These are phyloP conservation scores for Leccinum uliginosum DNA, from an alignment of 768 basidiomycete species.

Conservation along the genomic window DNA sequence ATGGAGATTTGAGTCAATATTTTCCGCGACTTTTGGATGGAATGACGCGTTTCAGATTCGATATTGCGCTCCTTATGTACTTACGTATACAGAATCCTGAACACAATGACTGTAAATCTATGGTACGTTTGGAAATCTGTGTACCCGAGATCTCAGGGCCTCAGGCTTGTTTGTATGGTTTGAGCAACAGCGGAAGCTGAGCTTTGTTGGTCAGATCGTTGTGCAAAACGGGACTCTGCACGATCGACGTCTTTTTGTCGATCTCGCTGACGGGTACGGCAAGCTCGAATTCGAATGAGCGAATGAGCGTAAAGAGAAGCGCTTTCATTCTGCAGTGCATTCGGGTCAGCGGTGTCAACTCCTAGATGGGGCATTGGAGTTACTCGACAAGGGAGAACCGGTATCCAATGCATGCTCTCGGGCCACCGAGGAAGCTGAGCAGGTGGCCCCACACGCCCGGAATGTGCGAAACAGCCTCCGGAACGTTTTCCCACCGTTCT, in stretches of 20 bases:
- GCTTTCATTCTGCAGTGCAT: not conserved
- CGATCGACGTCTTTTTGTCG: conserved; percentile 23
- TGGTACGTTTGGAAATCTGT: not conserved
- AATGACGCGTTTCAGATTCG: too few relatives aligned
- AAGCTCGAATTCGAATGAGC: conserved; percentile 49
- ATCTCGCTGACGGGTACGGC: conserved; percentile 47
- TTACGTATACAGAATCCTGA: not conserved
- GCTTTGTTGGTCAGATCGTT: conserved; percentile 36
- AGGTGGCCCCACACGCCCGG: conserved; percentile 62
- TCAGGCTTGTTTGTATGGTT: not conserved
- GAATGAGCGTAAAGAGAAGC: conserved; percentile 31
- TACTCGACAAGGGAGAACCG: conserved; percentile 60
- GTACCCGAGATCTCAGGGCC: not conserved
- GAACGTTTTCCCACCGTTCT: conserved; percentile 51
- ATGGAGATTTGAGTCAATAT: too few relatives aligned
- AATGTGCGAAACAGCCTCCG: conserved; percentile 39
- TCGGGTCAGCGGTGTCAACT: not conserved
- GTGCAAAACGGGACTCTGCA: conserved; percentile 41
- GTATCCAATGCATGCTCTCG: conserved; percentile 63
- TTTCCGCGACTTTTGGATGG: too few relatives aligned
- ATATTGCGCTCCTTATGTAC: too few relatives aligned
- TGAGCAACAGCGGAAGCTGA: conserved; percentile 40
- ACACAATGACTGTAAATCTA: not conserved
- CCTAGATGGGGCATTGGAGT: conserved; percentile 16
- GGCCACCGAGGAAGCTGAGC: conserved; percentile 61